Conservation (phyloP, 768 basidiomycete genomes). For the Psilocybe tampanensis region DNA sequence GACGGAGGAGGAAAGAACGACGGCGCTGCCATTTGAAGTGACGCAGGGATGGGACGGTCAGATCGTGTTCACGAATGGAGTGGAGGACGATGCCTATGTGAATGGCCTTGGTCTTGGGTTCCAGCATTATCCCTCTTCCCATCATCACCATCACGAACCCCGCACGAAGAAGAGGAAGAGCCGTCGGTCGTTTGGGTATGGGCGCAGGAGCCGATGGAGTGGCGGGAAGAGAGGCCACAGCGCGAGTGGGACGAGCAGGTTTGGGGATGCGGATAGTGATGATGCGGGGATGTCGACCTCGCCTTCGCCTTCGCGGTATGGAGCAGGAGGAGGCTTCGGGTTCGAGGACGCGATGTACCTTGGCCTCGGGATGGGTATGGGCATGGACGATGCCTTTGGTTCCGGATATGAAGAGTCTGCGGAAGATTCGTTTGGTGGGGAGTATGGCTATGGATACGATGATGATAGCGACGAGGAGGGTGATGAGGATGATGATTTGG, state of each 20-base stretch:
- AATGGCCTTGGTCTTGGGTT: not conserved
- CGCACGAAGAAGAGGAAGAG: not conserved
- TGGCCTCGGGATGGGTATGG: not conserved
- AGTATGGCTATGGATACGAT: not conserved
- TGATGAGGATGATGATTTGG: slow-evolving; percentile 49
- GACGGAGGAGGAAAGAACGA: not conserved
- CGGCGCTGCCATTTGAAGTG: slow-evolving; percentile 63
- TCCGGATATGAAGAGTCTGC: not conserved
- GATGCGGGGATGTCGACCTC: not conserved
- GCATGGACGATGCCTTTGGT: not conserved
- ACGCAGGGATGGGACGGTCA: slow-evolving; percentile 78
- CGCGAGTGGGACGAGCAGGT: not conserved
- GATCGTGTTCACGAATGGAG: slow-evolving; percentile 69
- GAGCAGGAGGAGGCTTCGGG: not conserved
- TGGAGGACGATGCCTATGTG: slow-evolving; percentile 43
- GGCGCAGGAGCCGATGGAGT: not conserved
- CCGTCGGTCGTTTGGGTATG: not conserved
- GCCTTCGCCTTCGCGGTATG: not conserved
- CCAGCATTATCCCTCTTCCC: not conserved
- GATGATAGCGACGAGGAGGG: slow-evolving; percentile 54
- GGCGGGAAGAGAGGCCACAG: not conserved
- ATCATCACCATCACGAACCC: too few relatives aligned
- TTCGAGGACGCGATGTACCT: not conserved
- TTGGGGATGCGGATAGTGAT: not conserved
- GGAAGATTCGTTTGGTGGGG: not conserved